Base-by-base conservation (phyloP, 805 yeast species). In the Lachancea kluyveri region DNA sequence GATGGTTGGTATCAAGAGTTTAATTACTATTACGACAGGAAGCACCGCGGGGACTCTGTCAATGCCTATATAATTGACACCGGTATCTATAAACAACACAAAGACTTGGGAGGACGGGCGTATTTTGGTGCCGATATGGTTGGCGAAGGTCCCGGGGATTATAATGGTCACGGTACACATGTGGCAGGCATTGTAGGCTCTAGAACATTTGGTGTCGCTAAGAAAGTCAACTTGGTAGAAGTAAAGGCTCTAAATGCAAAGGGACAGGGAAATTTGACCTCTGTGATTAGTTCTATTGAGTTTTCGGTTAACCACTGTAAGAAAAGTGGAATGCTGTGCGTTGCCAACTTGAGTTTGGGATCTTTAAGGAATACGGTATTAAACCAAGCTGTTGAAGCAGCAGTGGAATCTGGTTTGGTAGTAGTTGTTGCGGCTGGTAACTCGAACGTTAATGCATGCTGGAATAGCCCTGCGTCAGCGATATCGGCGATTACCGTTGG, bases 111-210 rank as follows among this genome's bases (percentile, higher is more conserved):
- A 45, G 78, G 75, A 1, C 59, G 90, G 33, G 84, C 79, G 6
- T 45, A 41, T 5, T 51, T 57, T 36, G 88, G 88, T 1, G 67
- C 63, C 6, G 83, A 79, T 46, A 72, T 77, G 36, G 77, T 85
- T 0, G 63, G 61, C 2, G 79, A 74, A 42, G 74, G 75, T 1
- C 49, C 64, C 1, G 85, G 83, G 5, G 96, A 88, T 52, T 60
- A 60, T 7, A 78, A 50, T 35, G 96, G 96, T 0, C 96, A 87
- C 54, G 96, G 95, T 0, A 85, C 96, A 1, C 96, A 87, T 57
- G 94, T 88, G 28, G 95, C 96, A 0, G 96, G 96, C 3, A 62
- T 85, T 8, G 70, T 85, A 34, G 95, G 90, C 0, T 83, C 95
- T 2, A 66, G 60, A 32, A 73, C 77, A 2, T 87, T 65, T 60